These are phyloP conservation scores for Bacidia gigantensis DNA, from an alignment of 495 filamentous ascomycete genomes.

Conservation along the genomic window DNA sequence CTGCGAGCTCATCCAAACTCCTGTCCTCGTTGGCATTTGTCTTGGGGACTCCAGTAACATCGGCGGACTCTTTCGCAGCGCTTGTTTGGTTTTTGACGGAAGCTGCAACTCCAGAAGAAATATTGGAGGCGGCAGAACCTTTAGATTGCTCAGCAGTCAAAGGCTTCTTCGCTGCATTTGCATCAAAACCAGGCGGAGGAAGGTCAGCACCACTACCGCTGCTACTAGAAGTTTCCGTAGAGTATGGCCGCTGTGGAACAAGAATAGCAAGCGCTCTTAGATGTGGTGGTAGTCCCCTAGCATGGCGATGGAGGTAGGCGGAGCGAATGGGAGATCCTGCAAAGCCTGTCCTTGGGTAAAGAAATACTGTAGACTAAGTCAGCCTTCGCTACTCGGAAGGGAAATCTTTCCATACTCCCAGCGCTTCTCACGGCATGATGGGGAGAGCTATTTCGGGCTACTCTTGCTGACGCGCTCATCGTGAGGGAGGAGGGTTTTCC, in stretches of 20 bases:
- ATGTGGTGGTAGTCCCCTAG: constrained; percentile 43
- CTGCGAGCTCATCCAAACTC: constrained; percentile 32
- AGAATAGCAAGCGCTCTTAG: constrained; percentile 51
- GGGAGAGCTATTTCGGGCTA: constrained; percentile 44
- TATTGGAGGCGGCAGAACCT: constrained; percentile 14
- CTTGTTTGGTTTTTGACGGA: constrained; percentile 17
- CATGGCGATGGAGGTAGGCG: constrained; percentile 42
- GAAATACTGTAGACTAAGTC: constrained; percentile 21
- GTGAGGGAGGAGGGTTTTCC: too few relatives aligned
- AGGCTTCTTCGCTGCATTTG: constrained; percentile 81
- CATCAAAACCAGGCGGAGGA: constrained; percentile 88
- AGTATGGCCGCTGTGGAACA: constrained; percentile 48
- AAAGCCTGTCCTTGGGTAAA: constrained; percentile 22
- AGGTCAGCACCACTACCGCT: constrained; percentile 41
- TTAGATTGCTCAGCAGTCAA: constrained; percentile 37
- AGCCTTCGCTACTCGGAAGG: too few relatives aligned
- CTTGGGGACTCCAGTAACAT: constrained; percentile 29
- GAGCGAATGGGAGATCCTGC: constrained; percentile 29
- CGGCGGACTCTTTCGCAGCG: constrained; percentile 16
- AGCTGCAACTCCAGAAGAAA: constrained; percentile 23
- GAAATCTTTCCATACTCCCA: too few relatives aligned
- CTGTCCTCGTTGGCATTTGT: constrained; percentile 31
- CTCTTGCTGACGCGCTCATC: constrained; percentile 50
- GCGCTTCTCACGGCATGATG: too few relatives aligned
- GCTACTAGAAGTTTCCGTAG: constrained; percentile 57